Evolutionary conservation across 805 yeast species (phyloP), one percentile per base, ranked within the genome.

Genomic region (Lachancea cidri): DNA sequence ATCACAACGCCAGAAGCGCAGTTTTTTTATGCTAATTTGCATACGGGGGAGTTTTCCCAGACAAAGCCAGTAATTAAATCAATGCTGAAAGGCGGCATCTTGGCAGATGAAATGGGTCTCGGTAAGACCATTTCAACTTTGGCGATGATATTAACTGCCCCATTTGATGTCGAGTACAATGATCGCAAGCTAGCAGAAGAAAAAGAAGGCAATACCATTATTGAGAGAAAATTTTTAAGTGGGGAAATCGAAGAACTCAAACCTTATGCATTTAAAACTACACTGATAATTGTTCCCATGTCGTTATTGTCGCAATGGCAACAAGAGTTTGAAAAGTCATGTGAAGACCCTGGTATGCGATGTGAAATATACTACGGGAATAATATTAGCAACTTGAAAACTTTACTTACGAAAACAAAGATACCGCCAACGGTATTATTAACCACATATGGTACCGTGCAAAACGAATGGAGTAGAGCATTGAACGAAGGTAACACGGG

Each of bases 81-180:
- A 1, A 54, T 73, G 15, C 72, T 81, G 36, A 70, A 71, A 36
- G 97, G 98, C 29, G 98, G 98, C 2, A 84, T 89, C 16, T 65
- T 89, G 13, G 95, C 97, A 0, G 98, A 89, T 65, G 98, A 89
- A 60, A 89, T 89, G 98, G 98, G 98, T 0, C 69, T 89, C 6
- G 98, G 98, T 33, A 89, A 89, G 57, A 89, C 98, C 0, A 83
- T 89, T 17, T 83, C 95, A 1, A 78, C 95, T 0, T 62, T 87
- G 39, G 74, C 96, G 0, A 64, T 91, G 36, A 70, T 89, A 9
- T 77, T 83, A 42, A 72, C 86, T 0, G 79, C 73, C 7, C 85
- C 87, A 0, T 58, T 52, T 35, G 89, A 83, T 53, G 35, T 24
- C 22, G 29, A 36, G 35, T 25, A 38, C 27, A 4, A 31, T 7